A percentile compares a stretch with the other conserved stretches of the same genome.
phyloP scores from a whole-genome alignment of 2,329 filamentous ascomycete genomes.

The Pestalotiopsis sp. region DNA sequence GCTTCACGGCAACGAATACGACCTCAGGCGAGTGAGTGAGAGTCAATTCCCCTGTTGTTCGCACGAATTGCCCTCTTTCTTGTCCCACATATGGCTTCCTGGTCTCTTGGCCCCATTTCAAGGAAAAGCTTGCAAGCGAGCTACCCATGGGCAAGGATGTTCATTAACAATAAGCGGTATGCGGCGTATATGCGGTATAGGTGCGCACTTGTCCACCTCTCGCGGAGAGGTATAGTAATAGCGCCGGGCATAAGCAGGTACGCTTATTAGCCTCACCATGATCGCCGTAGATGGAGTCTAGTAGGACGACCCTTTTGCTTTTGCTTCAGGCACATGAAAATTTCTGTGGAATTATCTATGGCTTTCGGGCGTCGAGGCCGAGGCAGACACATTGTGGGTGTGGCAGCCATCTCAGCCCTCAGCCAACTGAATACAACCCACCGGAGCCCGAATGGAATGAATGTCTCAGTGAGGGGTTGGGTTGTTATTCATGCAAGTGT shows the following conservation, averaged over 20 bases:
- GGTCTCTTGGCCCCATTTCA: background rate
- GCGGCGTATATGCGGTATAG: background rate
- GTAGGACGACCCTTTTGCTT: background rate
- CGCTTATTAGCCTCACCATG: background rate
- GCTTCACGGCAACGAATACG: background rate
- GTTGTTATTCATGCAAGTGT: background rate
- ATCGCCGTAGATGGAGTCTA: background rate
- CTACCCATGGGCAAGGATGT: background rate
- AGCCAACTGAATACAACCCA: background rate
- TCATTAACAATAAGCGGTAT: background rate
- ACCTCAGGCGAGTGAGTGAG: background rate
- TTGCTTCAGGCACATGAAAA: conserved; percentile 4
- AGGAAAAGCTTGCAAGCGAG: background rate
- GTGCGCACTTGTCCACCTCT: background rate
- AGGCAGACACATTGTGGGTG: conserved; percentile 1
- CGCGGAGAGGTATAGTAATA: background rate
- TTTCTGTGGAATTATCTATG: background rate
- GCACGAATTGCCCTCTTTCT: conserved; percentile 6
- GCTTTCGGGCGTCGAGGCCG: background rate
- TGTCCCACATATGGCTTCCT: background rate
- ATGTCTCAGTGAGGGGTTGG: background rate
- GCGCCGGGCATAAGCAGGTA: conserved; percentile 5
- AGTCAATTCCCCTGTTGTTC: background rate
- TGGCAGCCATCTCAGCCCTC: background rate
- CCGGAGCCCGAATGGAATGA: background rate